A percentile compares a stretch with the other conserved stretches of the same genome.
Conservation (phyloP, 495 filamentous ascomycete genomes). For the Xylaria curta region DNA sequence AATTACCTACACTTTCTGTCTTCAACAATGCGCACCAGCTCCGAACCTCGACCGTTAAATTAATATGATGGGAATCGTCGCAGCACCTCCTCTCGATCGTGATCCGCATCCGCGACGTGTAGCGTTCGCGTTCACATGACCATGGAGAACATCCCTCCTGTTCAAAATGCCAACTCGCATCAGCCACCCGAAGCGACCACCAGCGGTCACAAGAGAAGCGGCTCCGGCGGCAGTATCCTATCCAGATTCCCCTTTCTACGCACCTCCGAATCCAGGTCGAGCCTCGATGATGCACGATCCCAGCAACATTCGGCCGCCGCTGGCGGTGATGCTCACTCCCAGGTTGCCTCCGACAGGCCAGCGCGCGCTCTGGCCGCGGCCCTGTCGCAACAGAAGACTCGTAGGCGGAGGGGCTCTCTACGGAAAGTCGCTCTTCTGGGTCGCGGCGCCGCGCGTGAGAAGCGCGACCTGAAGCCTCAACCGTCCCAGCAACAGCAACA, state of each 20-base stretch:
- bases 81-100: conserved; percentile 24
- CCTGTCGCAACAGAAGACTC: conserved; percentile 70
- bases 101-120: conserved; percentile 29
- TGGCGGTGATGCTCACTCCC: background rate
- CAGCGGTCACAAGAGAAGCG: conserved; percentile 64
- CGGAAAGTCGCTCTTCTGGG: conserved; percentile 81
- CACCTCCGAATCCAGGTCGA: conserved; percentile 51
- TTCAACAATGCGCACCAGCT: conserved; percentile 1
- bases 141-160: conserved; percentile 36
- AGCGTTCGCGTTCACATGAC: conserved; percentile 14
- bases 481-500: conserved; percentile 13
- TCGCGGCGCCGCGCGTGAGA: conserved; percentile 67
- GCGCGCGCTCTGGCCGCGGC: conserved; percentile 50
- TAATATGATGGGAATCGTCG: conserved; percentile 36
- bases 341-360: conserved; percentile 35
- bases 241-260: conserved; percentile 69
- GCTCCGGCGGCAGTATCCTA: conserved; percentile 66
- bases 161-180: conserved; percentile 29
- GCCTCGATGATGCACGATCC: conserved; percentile 49
- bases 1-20: conserved; percentile 5
- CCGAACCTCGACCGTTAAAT: conserved; percentile 17
- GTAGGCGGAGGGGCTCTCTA: conserved; percentile 78
- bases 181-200: conserved; percentile 31
- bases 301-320: conserved; percentile 25
- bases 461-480: conserved; percentile 50